Base-by-base conservation (phyloP, 495 filamentous ascomycete genomes). In the Xylaria cubensis region DNA sequence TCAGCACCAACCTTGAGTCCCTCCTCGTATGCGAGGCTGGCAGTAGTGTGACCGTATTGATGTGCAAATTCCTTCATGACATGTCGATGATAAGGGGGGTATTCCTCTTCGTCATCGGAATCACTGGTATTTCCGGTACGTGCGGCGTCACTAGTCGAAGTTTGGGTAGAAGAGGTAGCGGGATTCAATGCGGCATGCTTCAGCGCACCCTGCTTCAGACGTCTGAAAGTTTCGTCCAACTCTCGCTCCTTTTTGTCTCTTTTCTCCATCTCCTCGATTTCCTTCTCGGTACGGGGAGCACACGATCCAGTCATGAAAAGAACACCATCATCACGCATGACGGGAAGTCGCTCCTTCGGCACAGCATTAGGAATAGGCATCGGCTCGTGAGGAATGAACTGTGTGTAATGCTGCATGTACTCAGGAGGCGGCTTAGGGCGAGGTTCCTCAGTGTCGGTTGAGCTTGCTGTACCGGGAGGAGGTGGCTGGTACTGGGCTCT, bases 301-400 rank as follows among this genome's bases (percentile, higher is more conserved):
- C 17, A 7, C 3, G 69, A 19, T 29, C 34, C 69, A 3, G 58
- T 50, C 32, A 64, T 55, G 13, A 32, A 21, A 21, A 71, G n/a
- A 21, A n/a, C 29, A 4, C 69, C 69, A 29, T 63, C 44, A 1
- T 24, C 24, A 10, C 4, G 19, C 8, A 13, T 7, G 19, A 29
- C 39, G 42, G 58, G 69, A 19, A 64, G 44, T 8, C 69, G 56
- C 7, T 34, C 34, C 34, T 50, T 64, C 0, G 48, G 51, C 0
- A 63, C 17, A 4, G 67, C 61, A 34, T 64, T 64, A 8, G 69
- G 69, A 17, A 71, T 71, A 3, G 69, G 42, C 21, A 71, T 64
- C 3, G 69, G 58, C 21, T 53, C 3, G 46, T 46, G 39, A 42
- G 67, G 55, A 0, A 69, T 21, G 39, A 69, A 61, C 4, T 50